phyloP scores from a whole-genome alignment of 805 yeast species.

The Wilhelminamyces savonicus region DNA sequence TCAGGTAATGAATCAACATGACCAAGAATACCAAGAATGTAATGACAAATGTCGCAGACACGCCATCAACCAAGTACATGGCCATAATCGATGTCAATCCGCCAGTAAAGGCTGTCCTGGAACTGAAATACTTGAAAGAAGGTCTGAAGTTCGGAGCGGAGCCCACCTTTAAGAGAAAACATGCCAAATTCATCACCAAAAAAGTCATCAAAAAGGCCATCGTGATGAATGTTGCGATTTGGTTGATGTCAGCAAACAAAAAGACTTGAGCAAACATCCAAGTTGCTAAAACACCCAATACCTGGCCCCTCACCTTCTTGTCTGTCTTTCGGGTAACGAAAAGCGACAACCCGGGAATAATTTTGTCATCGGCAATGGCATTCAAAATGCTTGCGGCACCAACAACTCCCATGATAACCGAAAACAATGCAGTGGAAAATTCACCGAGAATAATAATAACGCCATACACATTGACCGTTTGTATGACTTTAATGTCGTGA shows the following conservation, averaged over 20 bases:
- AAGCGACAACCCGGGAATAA: constrained; percentile 69
- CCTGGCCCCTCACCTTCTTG: constrained; percentile 48
- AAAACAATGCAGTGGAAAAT: constrained; percentile 81
- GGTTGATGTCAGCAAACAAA: constrained; percentile 83
- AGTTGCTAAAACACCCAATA: constrained; percentile 62
- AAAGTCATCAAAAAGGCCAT: constrained; percentile 98
- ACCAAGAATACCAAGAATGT: constrained; percentile 61
- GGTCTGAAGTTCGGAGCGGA: constrained; percentile 99
- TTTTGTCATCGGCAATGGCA: constrained; percentile 84
- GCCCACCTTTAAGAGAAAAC: constrained; percentile 79
- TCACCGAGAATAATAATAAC: constrained; percentile 80
- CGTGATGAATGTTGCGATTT: constrained; percentile 90
- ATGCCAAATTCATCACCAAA: constrained; percentile 88
- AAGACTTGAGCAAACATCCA: constrained; percentile 83
- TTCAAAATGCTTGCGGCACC: constrained; percentile 91
- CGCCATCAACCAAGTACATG: constrained; percentile 92
- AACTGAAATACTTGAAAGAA: constrained; percentile 79
- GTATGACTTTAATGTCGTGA: constrained; percentile 78
- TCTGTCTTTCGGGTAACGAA: constrained; percentile 45
- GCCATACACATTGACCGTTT: constrained; percentile 68
- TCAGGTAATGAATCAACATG: constrained; percentile 74
- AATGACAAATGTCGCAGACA: constrained; percentile 75
- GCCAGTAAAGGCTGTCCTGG: constrained; percentile 77
- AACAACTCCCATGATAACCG: constrained; percentile 90
- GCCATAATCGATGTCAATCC: constrained; percentile 65